phyloP scores from a whole-genome alignment of 2,329 filamentous ascomycete genomes.

The Alternaria angustiovoidea region DNA sequence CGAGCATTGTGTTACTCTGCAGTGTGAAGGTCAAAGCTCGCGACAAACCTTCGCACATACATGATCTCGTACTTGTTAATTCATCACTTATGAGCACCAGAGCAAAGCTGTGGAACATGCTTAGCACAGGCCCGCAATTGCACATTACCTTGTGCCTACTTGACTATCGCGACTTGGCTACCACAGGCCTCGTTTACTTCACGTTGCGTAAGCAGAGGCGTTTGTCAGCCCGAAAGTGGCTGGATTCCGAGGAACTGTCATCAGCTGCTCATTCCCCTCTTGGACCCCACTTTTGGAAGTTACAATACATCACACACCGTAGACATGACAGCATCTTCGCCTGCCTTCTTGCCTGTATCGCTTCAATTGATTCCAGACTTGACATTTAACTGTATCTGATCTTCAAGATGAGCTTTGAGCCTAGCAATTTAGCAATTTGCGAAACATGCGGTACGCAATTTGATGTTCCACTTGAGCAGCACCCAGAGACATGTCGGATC shows the following conservation, averaged over 20 bases:
- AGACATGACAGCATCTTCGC: slow-evolving; percentile 4
- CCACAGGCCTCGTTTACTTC: not conserved
- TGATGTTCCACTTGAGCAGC: slow-evolving; percentile 59
- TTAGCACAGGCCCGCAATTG: not conserved
- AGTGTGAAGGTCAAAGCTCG: not conserved
- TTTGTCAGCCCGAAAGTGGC: not conserved
- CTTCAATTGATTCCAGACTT: not conserved
- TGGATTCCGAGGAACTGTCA: not conserved
- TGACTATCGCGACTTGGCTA: not conserved
- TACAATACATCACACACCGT: not conserved
- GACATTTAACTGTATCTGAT: not conserved
- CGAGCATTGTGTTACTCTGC: not conserved
- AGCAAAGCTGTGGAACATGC: not conserved
- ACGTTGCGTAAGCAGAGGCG: not conserved
- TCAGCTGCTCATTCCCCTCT: not conserved
- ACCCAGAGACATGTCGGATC: slow-evolving; percentile 69
- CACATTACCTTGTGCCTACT: not conserved
- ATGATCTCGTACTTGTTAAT: slow-evolving; percentile 1
- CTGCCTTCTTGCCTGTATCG: not conserved
- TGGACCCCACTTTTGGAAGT: slow-evolving; percentile 15
- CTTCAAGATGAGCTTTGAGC: slow-evolving; percentile 38
- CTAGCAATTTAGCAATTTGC: slow-evolving; percentile 65
- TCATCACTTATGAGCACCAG: not conserved
- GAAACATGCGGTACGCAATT: slow-evolving; percentile 75
- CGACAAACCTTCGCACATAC: not conserved